Base-by-base conservation (phyloP, 2,329 filamentous ascomycete species). In the Sphaceloma murrayae region DNA sequence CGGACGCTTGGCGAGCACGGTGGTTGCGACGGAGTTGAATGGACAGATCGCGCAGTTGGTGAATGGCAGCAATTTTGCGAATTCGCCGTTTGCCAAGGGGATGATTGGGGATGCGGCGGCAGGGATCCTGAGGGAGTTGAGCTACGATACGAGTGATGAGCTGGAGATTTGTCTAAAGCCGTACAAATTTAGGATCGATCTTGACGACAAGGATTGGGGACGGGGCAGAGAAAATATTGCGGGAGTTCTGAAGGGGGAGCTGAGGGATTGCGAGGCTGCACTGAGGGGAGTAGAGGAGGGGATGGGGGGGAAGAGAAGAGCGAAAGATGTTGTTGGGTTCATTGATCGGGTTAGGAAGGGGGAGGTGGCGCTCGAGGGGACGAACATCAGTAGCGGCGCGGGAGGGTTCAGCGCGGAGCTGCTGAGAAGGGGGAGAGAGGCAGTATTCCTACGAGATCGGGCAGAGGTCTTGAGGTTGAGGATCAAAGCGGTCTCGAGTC, bases 101-200 rank as follows among this genome's bases (percentile, higher is more conserved):
- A 85, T 86, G n/a, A 96, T 98, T 52, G 83, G 79, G 36, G 87
- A 95, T 54, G 88, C 91, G 1, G 86, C 87, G 1, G 83, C 85
- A 0, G 82, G 78, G 18, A 96, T 98, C 43, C 67, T 98, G 9
- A 91, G 91, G 52, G 91, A 98, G 56, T 75, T 89, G 10, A 94
- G 94, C 51, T 96, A 95, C 66, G 91, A 89, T 63, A 98, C 93
- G 1, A 91, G 85, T 51, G 93, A 98, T 57, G 91, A 96, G 64
- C 85, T 98, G 1, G 91, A 98, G 63, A 96, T 96, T 59, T 98
- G 89, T 60, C 93, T 98, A 65, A 98, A 98, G 63, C 91, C 93
- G 0, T 98, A 89, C 70, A 98, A 98, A 61, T 96, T 89, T 54
- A 87, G 95, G 50, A 94, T 98, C 47, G 91, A 98, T 55, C 80